Base-by-base conservation (phyloP, 306 rosid genomes). In the Malus fusca region DNA sequence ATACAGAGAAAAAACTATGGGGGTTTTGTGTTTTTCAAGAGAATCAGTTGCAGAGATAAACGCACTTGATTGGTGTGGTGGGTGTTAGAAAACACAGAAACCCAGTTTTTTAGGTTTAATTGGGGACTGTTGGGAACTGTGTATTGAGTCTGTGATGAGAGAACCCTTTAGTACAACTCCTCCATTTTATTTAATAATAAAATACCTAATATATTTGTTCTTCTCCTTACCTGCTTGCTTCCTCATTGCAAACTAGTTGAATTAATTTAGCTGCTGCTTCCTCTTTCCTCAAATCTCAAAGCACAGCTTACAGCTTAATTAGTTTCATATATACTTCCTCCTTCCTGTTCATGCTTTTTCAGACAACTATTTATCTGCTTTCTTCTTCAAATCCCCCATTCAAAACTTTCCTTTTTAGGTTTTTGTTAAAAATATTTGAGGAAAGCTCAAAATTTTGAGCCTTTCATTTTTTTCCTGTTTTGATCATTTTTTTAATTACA, bases 11-110 rank as follows among this genome's bases (percentile, higher is more conserved):
- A 74, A 77, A 60, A 63, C 61, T 59, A 40, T 2, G 43, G 11
- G 53, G 82, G 77, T 83, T 81, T 85, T 69, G 81, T 48, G 86
- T 40, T 81, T 87, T 77, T 64, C 90, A 75, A 84, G 90, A 79
- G 90, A 84, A 87, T 85, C 93, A 83, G 75, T 69, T 75, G 85
- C 83, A 76, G 80, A 75, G 61, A 61, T 81, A 79, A 69, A 73
- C 69, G 81, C 68, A 72, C 85, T 85, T 63, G 52, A 81, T 66
- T 76, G 52, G 43, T 40, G 82, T 77, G 40, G 26, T 72, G 61
- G 23, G 46, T 5, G 72, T 23, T 31, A 63, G 33, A 21, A 69
- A 58, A 60, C 25, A 60, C 25, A 23, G 18, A 75, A 75, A 72
- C 61, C 73, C 76, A 44, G 25, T 62, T 68, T 69, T 72, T 72